Evolutionary conservation across 2,329 filamentous ascomycete species (phyloP).

Genomic region (Fusarium buxicola): DNA sequence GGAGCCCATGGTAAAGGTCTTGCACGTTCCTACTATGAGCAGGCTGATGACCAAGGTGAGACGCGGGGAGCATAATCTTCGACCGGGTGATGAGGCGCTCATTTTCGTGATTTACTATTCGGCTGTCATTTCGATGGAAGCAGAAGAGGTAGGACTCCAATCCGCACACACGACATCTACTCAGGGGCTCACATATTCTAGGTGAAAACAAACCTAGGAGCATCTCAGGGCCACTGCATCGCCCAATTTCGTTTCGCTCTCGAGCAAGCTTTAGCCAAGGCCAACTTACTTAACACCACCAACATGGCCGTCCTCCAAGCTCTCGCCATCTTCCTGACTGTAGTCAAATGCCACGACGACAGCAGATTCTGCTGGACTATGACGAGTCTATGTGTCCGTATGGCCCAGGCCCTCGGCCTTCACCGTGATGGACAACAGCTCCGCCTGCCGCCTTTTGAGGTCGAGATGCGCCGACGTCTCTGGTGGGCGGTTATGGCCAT

Average conservation of each 20-base stretch:
- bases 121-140: conserved; percentile 27
- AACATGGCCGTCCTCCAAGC: conserved; percentile 36
- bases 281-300: conserved; percentile 37
- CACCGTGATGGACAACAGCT: conserved; percentile 36
- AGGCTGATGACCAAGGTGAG: conserved; percentile 33
- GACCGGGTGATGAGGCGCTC: conserved; percentile 33
- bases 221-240: conserved; percentile 27
- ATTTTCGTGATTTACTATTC: conserved; percentile 38
- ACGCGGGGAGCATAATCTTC: conserved; percentile 27
- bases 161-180: background rate
- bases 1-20: conserved; percentile 34
- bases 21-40: conserved; percentile 37
- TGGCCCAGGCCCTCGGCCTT: conserved; percentile 36
- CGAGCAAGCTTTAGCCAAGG: conserved; percentile 36
- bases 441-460: conserved; percentile 31
- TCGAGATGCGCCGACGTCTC: conserved; percentile 40
- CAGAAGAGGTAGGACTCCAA: conserved; percentile 18
- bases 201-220: conserved; percentile 34
- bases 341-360: conserved; percentile 38
- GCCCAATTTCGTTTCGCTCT: conserved; percentile 39
- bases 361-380: conserved; percentile 37
- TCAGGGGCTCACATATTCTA: conserved; percentile 1
- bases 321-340: conserved; percentile 34
- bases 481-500: conserved; percentile 37
- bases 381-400: conserved; percentile 33